Evolutionary conservation across 1,284 basidiomycete genomes (phyloP).

Genomic region (Wolfiporia cocos): DNA sequence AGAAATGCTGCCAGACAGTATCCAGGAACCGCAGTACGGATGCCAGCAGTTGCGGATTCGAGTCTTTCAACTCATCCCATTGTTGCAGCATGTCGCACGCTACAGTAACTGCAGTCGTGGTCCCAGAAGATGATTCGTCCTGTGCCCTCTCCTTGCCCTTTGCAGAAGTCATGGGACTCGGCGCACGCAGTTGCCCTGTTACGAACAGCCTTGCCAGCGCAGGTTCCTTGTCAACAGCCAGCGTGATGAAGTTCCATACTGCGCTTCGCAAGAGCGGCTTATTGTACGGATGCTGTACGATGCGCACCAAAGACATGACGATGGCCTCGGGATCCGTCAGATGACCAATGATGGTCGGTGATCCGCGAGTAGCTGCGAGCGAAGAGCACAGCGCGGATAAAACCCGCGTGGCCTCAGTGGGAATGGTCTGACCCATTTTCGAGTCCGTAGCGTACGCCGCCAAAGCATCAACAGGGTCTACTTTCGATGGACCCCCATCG

Average conservation of each 20-base stretch:
- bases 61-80: constrained; percentile 71
- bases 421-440: constrained; percentile 50
- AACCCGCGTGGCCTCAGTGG: constrained; percentile 59
- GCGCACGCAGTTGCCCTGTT: constrained; percentile 59
- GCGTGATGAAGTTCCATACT: constrained; percentile 80
- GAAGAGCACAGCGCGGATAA: constrained; percentile 64
- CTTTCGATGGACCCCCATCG: constrained; percentile 39
- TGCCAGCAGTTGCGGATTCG: constrained; percentile 72
- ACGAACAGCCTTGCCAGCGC: constrained; percentile 82
- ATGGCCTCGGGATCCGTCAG: constrained; percentile 66
- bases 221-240: constrained; percentile 83
- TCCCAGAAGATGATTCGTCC: constrained; percentile 18
- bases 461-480: constrained; percentile 68
- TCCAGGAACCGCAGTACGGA: constrained; percentile 77
- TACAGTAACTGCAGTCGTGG: constrained; percentile 50
- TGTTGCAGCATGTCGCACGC: constrained; percentile 60
- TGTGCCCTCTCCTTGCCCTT: constrained; percentile 34
- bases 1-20: constrained; percentile 77
- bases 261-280: constrained; percentile 63
- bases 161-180: constrained; percentile 19
- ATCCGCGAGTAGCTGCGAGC: constrained; percentile 50
- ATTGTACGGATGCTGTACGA: constrained; percentile 67
- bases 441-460: constrained; percentile 58
- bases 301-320: constrained; percentile 54
- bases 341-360: constrained; percentile 67